Evolutionary conservation across 305 asterid species (phyloP).

Genomic region (Fraxinus platypoda): DNA sequence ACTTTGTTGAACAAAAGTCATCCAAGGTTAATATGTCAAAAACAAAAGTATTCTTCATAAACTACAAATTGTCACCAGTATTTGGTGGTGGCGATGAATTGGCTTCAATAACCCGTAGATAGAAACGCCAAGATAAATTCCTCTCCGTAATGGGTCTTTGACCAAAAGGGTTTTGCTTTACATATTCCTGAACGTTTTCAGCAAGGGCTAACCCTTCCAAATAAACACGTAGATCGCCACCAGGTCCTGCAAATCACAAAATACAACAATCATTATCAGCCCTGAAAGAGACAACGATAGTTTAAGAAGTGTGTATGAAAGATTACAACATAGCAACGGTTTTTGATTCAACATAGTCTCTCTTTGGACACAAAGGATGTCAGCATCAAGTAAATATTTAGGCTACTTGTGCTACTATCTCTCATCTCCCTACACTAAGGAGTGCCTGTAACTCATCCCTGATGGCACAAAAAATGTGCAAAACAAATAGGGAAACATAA

Average conservation of each 20-base stretch:
- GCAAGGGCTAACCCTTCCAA: conserved; percentile 69
- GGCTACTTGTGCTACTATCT: not conserved
- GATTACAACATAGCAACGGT: not conserved
- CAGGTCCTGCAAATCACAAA: conserved; percentile 53
- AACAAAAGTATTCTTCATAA: not conserved
- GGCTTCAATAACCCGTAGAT: conserved; percentile 56
- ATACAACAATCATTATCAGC: not conserved
- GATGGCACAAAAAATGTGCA: not conserved
- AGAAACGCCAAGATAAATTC: conserved; percentile 72
- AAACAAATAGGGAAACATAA: not conserved
- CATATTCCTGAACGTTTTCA: conserved; percentile 69
- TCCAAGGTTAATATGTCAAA: not conserved
- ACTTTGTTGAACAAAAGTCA: not conserved
- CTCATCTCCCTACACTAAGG: not conserved
- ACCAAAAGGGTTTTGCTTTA: conserved; percentile 74
- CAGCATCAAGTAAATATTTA: not conserved
- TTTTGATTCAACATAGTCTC: not conserved
- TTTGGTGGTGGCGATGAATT: conserved; percentile 48
- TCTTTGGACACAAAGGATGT: not conserved
- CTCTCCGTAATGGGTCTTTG: conserved; percentile 74
- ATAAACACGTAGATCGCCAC: conserved; percentile 75
- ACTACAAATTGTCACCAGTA: conserved; percentile 20
- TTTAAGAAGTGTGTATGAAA: not conserved
- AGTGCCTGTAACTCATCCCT: not conserved
- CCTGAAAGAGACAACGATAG: not conserved